phyloP scores from a whole-genome alignment of 495 filamentous ascomycete genomes.

The Parathielavia appendiculata region DNA sequence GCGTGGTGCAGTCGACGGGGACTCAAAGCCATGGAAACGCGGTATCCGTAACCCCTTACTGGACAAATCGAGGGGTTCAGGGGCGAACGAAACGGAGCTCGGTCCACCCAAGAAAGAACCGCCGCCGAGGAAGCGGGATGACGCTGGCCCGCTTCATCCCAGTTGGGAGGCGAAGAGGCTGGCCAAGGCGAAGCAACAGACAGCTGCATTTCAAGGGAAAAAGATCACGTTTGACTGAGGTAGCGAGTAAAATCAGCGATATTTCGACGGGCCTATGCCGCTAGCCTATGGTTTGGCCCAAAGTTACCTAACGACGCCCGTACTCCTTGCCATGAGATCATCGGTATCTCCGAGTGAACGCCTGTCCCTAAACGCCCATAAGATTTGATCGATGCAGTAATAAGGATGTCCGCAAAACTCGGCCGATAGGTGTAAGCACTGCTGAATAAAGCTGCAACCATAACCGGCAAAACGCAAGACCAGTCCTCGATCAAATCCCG shows the following conservation, averaged over 20 bases:
- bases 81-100: constrained; percentile 14
- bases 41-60: constrained; percentile 32
- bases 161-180: constrained; percentile 88
- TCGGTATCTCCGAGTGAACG: background rate
- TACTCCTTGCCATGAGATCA: background rate
- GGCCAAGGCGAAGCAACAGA: constrained; percentile 66
- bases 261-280: background rate
- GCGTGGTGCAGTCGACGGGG: constrained; percentile 41
- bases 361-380: too few species aligned
- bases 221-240: constrained; percentile 83
- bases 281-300: background rate
- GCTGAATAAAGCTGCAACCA: too few species aligned
- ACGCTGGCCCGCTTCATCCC: constrained; percentile 70
- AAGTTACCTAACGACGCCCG: background rate
- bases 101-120: constrained; percentile 6
- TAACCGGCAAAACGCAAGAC: too few species aligned
- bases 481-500: too few species aligned
- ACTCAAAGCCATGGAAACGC: constrained; percentile 44
- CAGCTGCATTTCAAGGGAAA: constrained; percentile 70
- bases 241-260: background rate
- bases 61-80: constrained; percentile 6
- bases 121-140: constrained; percentile 46
- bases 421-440: too few species aligned
- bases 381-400: too few species aligned
- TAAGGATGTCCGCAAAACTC: too few species aligned